Evolutionary conservation across 2,329 filamentous ascomycete genomes (phyloP).

Genomic region (Tolypocladium endophyticum): DNA sequence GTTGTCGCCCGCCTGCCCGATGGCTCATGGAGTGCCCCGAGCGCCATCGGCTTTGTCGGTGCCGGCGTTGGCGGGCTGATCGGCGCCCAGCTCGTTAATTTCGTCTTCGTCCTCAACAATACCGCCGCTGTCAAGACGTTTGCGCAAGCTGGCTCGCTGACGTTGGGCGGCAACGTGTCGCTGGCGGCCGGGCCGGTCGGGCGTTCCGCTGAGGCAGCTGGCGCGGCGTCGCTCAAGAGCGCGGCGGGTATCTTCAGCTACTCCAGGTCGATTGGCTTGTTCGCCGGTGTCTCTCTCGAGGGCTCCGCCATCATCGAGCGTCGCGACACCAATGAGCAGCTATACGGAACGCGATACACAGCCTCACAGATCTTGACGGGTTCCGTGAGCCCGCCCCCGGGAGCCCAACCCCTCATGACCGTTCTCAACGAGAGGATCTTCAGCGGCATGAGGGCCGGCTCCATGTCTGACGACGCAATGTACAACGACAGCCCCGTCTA

Average conservation of each 20-base stretch:
- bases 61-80: slow-evolving; percentile 80
- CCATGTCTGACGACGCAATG: slow-evolving; percentile 49
- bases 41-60: slow-evolving; percentile 70
- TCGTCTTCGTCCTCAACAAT: slow-evolving; percentile 98
- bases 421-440: slow-evolving; percentile 82
- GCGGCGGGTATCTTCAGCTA: slow-evolving; percentile 93
- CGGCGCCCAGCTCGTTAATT: slow-evolving; percentile 81
- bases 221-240: slow-evolving; percentile 79
- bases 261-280: slow-evolving; percentile 94
- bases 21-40: slow-evolving; percentile 71
- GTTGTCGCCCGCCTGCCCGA: slow-evolving; percentile 71
- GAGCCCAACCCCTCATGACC: slow-evolving; percentile 73
- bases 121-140: slow-evolving; percentile 82
- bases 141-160: slow-evolving; percentile 82
- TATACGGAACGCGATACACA: slow-evolving; percentile 76
- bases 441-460: slow-evolving; percentile 45
- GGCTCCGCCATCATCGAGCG: slow-evolving; percentile 89
- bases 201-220: slow-evolving; percentile 90
- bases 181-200: slow-evolving; percentile 91
- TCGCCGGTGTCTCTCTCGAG: slow-evolving; percentile 90
- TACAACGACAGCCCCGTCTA: slow-evolving; percentile 94
- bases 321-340: slow-evolving; percentile 91
- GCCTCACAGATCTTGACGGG: slow-evolving; percentile 76
- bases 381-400: slow-evolving; percentile 64
- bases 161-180: slow-evolving; percentile 90